Evolutionary conservation across 495 filamentous ascomycete genomes (phyloP).

Genomic region (Penicillium longicatenatum): DNA sequence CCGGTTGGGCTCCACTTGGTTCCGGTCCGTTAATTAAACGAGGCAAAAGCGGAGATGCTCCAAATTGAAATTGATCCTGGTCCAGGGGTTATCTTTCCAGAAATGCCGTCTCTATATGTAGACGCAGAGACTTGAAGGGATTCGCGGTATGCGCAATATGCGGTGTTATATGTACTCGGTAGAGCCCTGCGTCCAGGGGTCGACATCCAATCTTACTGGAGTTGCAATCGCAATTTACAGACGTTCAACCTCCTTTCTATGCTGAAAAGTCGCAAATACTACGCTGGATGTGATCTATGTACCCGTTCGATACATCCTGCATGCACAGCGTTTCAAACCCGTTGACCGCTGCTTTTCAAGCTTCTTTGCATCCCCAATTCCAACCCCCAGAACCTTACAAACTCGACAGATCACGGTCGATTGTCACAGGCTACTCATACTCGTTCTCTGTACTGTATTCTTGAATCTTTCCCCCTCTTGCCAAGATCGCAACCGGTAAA

Average conservation of each 20-base stretch:
- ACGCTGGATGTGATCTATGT: not conserved
- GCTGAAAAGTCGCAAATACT: not conserved
- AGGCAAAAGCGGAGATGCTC: not conserved
- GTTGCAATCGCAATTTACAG: not conserved
- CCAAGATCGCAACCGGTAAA: not conserved
- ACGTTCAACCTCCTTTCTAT: not conserved
- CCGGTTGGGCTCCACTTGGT: not conserved
- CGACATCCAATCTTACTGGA: not conserved
- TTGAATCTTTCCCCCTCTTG: not conserved
- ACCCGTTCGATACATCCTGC: not conserved
- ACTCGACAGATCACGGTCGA: not conserved
- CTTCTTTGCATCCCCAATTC: not conserved
- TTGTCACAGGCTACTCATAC: not conserved
- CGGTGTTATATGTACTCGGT: not conserved
- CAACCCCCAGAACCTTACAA: not conserved
- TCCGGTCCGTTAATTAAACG: constrained; percentile 4
- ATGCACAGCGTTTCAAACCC: not conserved
- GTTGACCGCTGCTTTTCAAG: constrained; percentile 7
- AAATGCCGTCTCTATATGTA: no score
- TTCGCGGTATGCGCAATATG: not conserved
- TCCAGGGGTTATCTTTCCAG: not conserved
- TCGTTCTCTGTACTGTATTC: not conserved
- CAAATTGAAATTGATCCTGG: not conserved
- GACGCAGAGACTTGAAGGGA: not conserved
- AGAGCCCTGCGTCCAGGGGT: not conserved